phyloP scores from a whole-genome alignment of 192 early-diverging fungal genomes.

The Phycomyces nitens region DNA sequence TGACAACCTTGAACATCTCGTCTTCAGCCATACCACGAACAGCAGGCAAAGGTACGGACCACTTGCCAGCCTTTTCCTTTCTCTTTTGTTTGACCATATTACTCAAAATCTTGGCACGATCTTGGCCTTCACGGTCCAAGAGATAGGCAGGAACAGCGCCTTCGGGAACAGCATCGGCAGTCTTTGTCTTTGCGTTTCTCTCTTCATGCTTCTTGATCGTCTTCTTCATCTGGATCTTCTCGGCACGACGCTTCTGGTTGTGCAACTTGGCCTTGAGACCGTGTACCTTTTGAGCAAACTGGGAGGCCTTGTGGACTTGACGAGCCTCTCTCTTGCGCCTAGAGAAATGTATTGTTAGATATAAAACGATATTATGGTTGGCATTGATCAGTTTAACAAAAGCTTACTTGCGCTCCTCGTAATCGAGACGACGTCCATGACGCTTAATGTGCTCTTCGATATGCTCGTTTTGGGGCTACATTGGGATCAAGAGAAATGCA shows the following conservation, averaged over 20 bases:
- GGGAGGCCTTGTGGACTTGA: constrained; percentile 84
- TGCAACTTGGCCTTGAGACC: constrained; percentile 97
- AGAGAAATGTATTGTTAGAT: background rate
- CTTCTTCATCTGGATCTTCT: constrained; percentile 99
- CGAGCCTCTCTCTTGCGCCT: constrained; percentile 96
- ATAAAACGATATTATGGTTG: background rate
- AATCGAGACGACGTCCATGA: constrained; percentile 92
- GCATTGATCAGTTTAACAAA: background rate
- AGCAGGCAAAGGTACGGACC: constrained; percentile 95
- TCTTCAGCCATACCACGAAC: constrained; percentile 98
- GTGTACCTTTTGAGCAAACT: constrained; percentile 93
- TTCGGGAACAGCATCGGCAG: constrained; percentile 85
- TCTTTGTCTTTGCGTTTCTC: constrained; percentile 92
- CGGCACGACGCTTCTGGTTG: constrained; percentile 96
- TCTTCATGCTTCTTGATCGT: constrained; percentile 99
- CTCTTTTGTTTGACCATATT: constrained; percentile 99
- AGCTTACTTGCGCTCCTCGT: constrained; percentile 88
- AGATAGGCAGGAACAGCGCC: constrained; percentile 97
- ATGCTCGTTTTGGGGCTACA: constrained; percentile 90
- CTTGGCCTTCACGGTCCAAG: constrained; percentile 96
- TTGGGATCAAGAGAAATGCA: too few species aligned
- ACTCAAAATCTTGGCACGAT: constrained; percentile 93
- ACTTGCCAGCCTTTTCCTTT: constrained; percentile 99
- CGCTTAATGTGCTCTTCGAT: constrained; percentile 98
- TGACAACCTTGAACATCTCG: constrained; percentile 98